Percentiles rank a stretch among this genome's conserved stretches.
Conservation (phyloP, 331 rosid genomes). For the Acacia pycnantha region DNA sequence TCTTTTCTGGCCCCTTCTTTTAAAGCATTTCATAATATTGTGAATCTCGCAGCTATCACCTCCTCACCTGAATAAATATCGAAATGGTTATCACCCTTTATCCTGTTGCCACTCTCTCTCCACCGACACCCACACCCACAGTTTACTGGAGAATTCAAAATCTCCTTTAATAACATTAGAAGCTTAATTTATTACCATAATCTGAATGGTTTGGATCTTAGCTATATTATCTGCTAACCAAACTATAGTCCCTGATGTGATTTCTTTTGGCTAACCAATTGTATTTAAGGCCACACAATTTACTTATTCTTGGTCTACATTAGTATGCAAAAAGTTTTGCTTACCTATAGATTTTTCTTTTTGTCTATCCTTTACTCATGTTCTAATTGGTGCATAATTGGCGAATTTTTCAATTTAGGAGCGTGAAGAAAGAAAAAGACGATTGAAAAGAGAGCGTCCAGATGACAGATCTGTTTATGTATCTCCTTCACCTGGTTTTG, state of each 20-base stretch:
- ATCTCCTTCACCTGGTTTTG: slow-evolving; percentile 57
- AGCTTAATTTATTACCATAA: background rate
- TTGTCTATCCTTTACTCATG: background rate
- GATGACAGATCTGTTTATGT: slow-evolving; percentile 64
- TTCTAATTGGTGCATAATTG: slow-evolving; percentile 22
- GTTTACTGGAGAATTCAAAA: background rate
- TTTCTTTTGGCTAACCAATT: background rate
- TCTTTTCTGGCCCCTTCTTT: background rate
- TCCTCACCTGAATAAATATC: background rate
- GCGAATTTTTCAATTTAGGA: slow-evolving; percentile 55
- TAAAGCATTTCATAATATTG: background rate
- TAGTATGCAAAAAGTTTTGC: background rate
- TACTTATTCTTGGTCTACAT: background rate
- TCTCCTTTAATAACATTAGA: background rate
- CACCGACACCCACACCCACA: background rate
- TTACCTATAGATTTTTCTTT: background rate
- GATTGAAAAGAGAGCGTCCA: slow-evolving; percentile 72
- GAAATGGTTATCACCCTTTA: background rate
- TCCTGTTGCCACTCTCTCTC: background rate
- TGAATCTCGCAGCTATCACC: slow-evolving; percentile 18
- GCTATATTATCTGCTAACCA: slow-evolving; percentile 3
- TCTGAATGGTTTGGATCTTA: slow-evolving; percentile 7
- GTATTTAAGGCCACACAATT: slow-evolving; percentile 7
- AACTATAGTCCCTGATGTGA: background rate
- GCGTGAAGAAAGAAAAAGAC: slow-evolving; percentile 82